Base-by-base conservation (phyloP, 1,284 basidiomycete species). In the Cutaneotrichosporon sp. region DNA sequence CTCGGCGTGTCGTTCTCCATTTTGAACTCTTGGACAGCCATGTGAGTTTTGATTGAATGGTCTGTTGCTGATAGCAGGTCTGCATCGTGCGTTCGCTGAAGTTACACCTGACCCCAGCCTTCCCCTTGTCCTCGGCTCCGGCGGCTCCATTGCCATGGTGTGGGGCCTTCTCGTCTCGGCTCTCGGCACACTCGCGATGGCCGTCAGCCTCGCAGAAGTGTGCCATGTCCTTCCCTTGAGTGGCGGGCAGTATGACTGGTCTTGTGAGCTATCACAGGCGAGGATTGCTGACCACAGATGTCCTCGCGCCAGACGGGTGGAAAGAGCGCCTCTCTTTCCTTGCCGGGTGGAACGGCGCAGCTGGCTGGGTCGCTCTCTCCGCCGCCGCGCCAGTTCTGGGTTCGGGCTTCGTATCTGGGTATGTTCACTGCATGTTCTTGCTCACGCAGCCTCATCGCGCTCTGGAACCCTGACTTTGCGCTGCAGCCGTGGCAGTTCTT, bases 291-390 rank as follows among this genome's bases (percentile, higher is more conserved):
- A 36, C 63, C 18, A 2, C 51, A 66, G 65, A 66, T 51, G 30
- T 47, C 47, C 22, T 63, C 30, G 59, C 64, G 16, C 61, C 64
- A 2, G 18, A 22, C 4, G 22, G 16, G 6, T 16, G 52, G 31
- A 57, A 58, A 30, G 26, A 38, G 26, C 56, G 60, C 11, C 46
- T 68, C 18, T 58, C 64, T 16, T 68, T 58, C 55, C 55, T 60
- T 42, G 40, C 51, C 1, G 66, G 66, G 4, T 67, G 66, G 66
- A 62, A 65, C 46, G 58, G 60, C 2, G 14, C n/a, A 5, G 66
- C 79, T 0, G 80, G 80, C 4, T 82, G 80, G 80, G 71, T 78
- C 46, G 73, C 79, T 4, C 67, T 82, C 4, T 74, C 74, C 10
- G 80, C 79, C 9, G 73, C 73, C 1, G 75, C 60, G 4, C 65